Evolutionary conservation across 2,329 filamentous ascomycete genomes (phyloP), one percentile per base, ranked within the genome.

Genomic region (Arthroderma uncinatum): DNA sequence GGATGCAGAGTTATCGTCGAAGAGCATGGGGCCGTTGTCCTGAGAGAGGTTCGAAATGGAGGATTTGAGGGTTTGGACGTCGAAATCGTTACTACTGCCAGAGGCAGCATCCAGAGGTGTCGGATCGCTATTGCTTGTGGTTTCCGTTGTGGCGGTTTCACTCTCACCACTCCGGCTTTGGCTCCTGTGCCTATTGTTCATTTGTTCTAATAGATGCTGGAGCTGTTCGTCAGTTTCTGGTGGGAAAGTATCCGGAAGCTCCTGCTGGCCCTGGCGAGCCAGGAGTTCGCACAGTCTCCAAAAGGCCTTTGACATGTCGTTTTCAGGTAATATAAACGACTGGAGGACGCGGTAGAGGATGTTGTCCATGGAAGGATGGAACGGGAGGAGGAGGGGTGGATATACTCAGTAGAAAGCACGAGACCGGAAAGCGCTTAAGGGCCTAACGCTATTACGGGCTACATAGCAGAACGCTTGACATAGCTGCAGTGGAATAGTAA

Each of bases 1-100:
- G 0, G 91, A 95, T 3, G 89, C 87, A 62, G 85, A 84, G 7
- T 88, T 84, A 65, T 97, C 92, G 66, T 97, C 93, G 63, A 96
- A 95, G 1, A 92, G 74, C 37, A 96, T 87, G 0, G 89, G 85
- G 1, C 54, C 40, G 0, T 82, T 80, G 2, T 57, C 44, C 12
- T 50, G 28, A 21, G 54, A 53, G 1, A 53, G 19, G n/a, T 67
- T 67, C 4, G 70, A 72, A 48, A 64, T 59, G 1, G 60, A 60
- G 25, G 57, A 52, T 33, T 65, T 55, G n/a, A 59, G 37, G 4
- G 62, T 56, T 9, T 60, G 65, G 6, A 63, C 55, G 28, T 69
- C 64, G 57, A 66, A 61, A 21, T 69, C 66, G 40, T 52, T 30
- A 1, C 71, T 30, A 23, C 40, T 34, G 44, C 28, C 34, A 6